Percentiles rank a stretch among this genome's conserved stretches.
Evolutionary conservation across 2,329 filamentous ascomycete genomes (phyloP).

Genomic region (Aspergillus transmontanensis): DNA sequence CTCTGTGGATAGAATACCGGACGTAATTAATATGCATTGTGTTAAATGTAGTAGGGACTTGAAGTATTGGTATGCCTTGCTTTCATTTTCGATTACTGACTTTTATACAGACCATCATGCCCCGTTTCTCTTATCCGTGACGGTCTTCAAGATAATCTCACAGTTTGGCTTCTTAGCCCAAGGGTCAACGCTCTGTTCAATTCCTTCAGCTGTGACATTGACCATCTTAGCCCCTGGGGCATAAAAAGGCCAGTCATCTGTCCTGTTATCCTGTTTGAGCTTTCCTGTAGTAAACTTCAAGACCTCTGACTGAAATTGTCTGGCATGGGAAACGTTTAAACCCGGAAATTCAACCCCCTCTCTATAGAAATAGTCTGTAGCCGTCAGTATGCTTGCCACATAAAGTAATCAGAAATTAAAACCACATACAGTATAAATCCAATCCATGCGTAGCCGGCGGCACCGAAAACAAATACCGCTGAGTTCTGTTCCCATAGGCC

Average conservation of each 20-base stretch:
- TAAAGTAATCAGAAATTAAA: background rate
- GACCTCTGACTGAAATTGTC: background rate
- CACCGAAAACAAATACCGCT: conserved; percentile 4
- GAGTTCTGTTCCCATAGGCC: background rate
- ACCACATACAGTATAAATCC: background rate
- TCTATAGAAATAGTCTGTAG: background rate
- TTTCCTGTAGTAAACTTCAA: background rate
- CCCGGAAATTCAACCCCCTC: background rate
- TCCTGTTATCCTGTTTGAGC: background rate
- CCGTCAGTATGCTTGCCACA: background rate
- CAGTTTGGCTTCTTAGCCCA: background rate
- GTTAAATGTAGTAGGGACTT: background rate
- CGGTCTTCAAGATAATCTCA: background rate
- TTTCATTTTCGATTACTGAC: background rate
- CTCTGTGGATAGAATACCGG: background rate
- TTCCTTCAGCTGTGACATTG: background rate
- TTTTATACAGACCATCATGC: background rate
- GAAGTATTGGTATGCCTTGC: background rate
- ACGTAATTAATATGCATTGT: background rate
- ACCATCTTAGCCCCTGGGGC: background rate
- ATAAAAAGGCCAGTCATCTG: background rate
- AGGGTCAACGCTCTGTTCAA: background rate
- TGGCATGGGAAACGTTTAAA: background rate
- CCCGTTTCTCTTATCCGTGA: background rate
- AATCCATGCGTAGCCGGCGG: background rate